These are phyloP conservation scores for Herpetomonas muscarum DNA, from an alignment of 208 protist species.

Conservation along the genomic window DNA sequence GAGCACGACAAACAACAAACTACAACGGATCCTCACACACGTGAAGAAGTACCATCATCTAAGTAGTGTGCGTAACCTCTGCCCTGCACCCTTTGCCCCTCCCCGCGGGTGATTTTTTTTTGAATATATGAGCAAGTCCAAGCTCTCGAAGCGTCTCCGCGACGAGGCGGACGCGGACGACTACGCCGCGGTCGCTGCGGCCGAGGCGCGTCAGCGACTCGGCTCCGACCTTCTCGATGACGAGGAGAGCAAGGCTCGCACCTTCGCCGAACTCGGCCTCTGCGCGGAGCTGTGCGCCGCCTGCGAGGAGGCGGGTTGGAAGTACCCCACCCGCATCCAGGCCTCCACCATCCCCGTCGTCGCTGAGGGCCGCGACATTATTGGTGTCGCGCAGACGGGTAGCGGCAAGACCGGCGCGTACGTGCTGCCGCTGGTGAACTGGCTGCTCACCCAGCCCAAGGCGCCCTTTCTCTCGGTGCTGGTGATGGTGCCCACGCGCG, in stretches of 20 bases:
- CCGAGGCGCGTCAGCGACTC: constrained; percentile 28
- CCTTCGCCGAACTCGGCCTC: constrained; percentile 90
- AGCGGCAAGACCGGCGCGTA: constrained; percentile 99
- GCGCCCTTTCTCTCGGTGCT: constrained; percentile 90
- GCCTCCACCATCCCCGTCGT: constrained; percentile 92
- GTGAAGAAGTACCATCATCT: no score
- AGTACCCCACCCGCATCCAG: constrained; percentile 96
- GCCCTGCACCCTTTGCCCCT: no score
- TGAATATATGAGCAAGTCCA: constrained; percentile 1
- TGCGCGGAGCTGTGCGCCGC: constrained; percentile 88
- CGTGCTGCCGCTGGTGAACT: constrained; percentile 98
- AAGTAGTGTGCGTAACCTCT: no score
- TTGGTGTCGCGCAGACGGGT: constrained; percentile 98
- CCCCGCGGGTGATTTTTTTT: no score
- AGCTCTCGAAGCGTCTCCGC: constrained; percentile 17
- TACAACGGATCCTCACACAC: no score
- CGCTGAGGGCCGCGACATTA: constrained; percentile 89
- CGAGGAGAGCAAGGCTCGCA: constrained; percentile 69
- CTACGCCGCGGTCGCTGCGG: neutral
- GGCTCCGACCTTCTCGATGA: constrained; percentile 83
- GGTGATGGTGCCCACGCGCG: constrained; percentile 97
- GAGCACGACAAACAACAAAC: no score
- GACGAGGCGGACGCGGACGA: constrained; percentile 27
- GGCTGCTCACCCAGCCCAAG: constrained; percentile 90
- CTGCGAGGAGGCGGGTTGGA: constrained; percentile 88